Conservation (phyloP, 306 rosid species). For the Fragaria vesca region DNA sequence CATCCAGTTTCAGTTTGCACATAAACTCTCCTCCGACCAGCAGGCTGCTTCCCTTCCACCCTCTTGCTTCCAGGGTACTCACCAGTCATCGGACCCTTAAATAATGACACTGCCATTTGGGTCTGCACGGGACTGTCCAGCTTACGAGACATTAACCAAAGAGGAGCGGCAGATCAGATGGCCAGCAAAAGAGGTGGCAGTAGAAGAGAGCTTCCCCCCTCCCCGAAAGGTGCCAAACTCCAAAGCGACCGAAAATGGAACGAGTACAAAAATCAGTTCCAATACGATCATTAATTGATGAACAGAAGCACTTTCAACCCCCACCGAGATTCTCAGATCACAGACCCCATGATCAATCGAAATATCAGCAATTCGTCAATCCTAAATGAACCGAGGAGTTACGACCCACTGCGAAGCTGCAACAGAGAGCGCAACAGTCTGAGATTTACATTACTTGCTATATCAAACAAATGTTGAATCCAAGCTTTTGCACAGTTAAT, state of each 20-base stretch:
- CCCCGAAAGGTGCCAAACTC: slow-evolving; percentile 50
- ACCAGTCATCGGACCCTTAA: slow-evolving; percentile 54
- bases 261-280: slow-evolving; percentile 24
- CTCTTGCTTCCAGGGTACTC: slow-evolving; percentile 64
- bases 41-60: slow-evolving; percentile 53
- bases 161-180: slow-evolving; percentile 18
- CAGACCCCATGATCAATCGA: not conserved
- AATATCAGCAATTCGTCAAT: not conserved
- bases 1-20: slow-evolving; percentile 93
- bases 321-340: slow-evolving; percentile 14
- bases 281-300: slow-evolving; percentile 55
- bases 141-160: slow-evolving; percentile 65
- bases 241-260: slow-evolving; percentile 35
- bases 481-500: not conserved
- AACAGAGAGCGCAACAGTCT: slow-evolving; percentile 6
- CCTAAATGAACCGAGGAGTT: slow-evolving; percentile 16
- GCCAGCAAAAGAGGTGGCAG: slow-evolving; percentile 46
- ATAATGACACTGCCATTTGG: slow-evolving; percentile 86
- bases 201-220: slow-evolving; percentile 58
- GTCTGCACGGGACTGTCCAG: slow-evolving; percentile 94
- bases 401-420: slow-evolving; percentile 54
- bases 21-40: slow-evolving; percentile 78
- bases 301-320: slow-evolving; percentile 5
- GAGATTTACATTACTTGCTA: not conserved
- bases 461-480: not conserved